Percentiles rank a stretch among this genome's conserved stretches.
These are phyloP conservation scores for Xanthoceras sorbifolium DNA, from an alignment of 345 rosid species.

Conservation along the genomic window DNA sequence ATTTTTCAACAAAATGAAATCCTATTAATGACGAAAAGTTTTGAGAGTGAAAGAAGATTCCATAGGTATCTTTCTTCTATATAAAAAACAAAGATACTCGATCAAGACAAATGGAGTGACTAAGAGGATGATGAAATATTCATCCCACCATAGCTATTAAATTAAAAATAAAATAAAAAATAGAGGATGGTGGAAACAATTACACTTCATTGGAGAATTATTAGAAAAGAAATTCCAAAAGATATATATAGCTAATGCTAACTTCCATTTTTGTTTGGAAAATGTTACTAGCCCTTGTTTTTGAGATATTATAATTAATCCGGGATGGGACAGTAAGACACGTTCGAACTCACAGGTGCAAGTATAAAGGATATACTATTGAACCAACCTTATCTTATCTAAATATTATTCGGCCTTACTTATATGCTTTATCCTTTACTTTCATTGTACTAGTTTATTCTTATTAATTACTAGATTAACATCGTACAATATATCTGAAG, in stretches of 20 bases:
- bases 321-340: no score
- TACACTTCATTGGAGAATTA: constrained; percentile 20
- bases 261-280: neutral
- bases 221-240: neutral
- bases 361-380: no score
- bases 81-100: constrained; percentile 15
- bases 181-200: neutral
- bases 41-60: neutral
- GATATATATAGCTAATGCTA: neutral
- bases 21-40: neutral
- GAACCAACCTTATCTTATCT: no score
- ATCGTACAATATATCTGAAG: no score
- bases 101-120: constrained; percentile 17
- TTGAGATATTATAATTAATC: no score
- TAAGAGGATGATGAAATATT: constrained; percentile 18
- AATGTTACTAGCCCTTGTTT: neutral
- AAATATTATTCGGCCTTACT: no score
- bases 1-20: no score
- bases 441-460: neutral
- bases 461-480: neutral
- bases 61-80: neutral
- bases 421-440: neutral
- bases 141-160: constrained; percentile 1
- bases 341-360: no score
- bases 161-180: neutral